phyloP scores from a whole-genome alignment of 306 rosid genomes.

The Acacia acuminata region DNA sequence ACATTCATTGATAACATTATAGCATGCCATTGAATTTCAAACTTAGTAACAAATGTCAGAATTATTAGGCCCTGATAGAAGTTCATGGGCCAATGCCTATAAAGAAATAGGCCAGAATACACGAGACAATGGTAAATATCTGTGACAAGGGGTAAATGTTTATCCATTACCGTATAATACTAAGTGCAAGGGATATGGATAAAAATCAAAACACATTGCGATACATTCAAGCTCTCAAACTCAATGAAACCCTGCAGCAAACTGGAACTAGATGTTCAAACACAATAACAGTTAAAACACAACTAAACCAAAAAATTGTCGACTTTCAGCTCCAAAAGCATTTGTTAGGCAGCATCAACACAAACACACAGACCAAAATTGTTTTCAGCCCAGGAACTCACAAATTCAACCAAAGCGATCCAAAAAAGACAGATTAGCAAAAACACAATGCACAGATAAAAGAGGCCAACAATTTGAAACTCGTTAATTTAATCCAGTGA shows the following conservation, averaged over 20 bases:
- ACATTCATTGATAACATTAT: neutral
- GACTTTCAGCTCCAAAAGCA: neutral
- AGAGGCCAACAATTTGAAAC: constrained; percentile 11
- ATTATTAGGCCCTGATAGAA: neutral
- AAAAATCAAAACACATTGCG: too few relatives aligned
- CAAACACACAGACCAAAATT: neutral
- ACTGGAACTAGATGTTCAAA: too few relatives aligned
- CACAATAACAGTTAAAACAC: too few relatives aligned
- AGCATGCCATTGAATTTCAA: too few relatives aligned
- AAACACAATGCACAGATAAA: constrained; percentile 5
- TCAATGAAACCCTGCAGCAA: too few relatives aligned
- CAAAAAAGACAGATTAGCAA: constrained; percentile 10
- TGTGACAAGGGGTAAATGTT: neutral
- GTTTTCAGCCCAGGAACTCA: neutral
- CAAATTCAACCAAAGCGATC: neutral
- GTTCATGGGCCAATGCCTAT: neutral
- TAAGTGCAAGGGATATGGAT: neutral
- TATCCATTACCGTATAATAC: neutral
- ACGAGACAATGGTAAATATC: neutral
- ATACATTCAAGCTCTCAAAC: too few relatives aligned
- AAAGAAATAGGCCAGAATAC: neutral
- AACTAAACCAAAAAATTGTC: neutral
- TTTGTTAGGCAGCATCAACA: neutral
- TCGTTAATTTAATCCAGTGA: neutral
- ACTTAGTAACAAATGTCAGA: too few relatives aligned